Base-by-base conservation (phyloP, 2,329 filamentous ascomycete species). In the Sclerotinia spermophila region DNA sequence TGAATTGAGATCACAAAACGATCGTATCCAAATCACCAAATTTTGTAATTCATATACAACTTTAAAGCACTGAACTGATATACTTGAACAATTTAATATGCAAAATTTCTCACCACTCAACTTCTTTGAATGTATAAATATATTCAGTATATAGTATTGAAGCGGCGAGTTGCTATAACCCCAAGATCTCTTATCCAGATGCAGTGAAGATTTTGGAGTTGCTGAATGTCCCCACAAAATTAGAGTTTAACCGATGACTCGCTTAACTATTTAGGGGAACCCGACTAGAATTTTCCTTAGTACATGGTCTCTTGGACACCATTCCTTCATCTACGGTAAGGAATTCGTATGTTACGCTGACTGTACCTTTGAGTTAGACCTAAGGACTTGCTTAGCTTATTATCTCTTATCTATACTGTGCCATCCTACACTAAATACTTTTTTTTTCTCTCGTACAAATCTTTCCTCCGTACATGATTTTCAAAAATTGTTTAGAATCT, bases 71-170 rank as follows among this genome's bases (percentile, higher is more conserved):
- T 51, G 10, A 27, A 27, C 24, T 51, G 5, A 51, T 51, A 5
- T 4, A 27, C n/a, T n/a, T 7, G 24, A 3, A 0, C 5, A 27
- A n/a, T 5, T 51, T n/a, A 24, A 13, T 1, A 0, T 11, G 3
- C 6, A 13, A 27, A n/a, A 27, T n/a, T 15, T 15, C 11, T n/a
- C 11, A 51, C 15, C 24, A 51, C 6, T 13, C 24, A 24, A 10
- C n/a, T 51, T 5, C 27, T 51, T 51, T 51, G 10, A 17, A 27
- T 15, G 24, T 15, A 6, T 27, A 13, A 2, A 5, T 15, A n/a
- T 15, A 51, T 15, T 2, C 17, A 51, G 5, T 0, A 27, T 15
- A 27, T 13, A 0, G 0, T 51, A 2, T 27, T 51, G 4, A 0
- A 7, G n/a, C 17, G n/a, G 11, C 2, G 13, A 17, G 3, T 0